phyloP scores from a whole-genome alignment of 169 alveolate species.

The Cryptosporidium ubiquitum region DNA sequence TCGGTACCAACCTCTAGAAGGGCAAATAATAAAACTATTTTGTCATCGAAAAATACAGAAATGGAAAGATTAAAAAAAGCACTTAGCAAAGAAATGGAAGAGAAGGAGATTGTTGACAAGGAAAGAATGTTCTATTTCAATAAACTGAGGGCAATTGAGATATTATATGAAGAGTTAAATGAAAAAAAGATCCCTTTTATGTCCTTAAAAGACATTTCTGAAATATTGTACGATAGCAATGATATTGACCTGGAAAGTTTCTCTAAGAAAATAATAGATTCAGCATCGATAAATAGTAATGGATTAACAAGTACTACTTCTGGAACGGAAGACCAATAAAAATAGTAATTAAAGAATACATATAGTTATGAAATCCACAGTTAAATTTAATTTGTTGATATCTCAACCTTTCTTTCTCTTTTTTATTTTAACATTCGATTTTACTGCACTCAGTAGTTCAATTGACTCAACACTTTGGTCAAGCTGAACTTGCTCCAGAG shows the following conservation, averaged over 20 bases:
- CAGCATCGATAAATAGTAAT: constrained; percentile 7
- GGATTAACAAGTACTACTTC: constrained; percentile 67
- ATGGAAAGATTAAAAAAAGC: constrained; percentile 78
- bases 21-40: constrained; percentile 74
- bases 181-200: constrained; percentile 71
- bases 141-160: constrained; percentile 90
- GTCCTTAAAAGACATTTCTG: constrained; percentile 76
- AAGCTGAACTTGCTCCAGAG: constrained; percentile 56
- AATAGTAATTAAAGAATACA: neutral
- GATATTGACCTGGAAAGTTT: constrained; percentile 59
- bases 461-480: constrained; percentile 15
- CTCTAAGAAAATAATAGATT: constrained; percentile 23
- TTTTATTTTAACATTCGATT: constrained; percentile 40
- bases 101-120: constrained; percentile 86
- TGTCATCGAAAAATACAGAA: constrained; percentile 76
- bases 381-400: neutral
- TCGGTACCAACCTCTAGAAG: constrained; percentile 74
- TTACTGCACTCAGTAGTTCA: constrained; percentile 29
- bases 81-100: constrained; percentile 82
- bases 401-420: constrained; percentile 36
- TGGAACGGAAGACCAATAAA: constrained; percentile 31
- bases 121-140: constrained; percentile 92
- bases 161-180: constrained; percentile 85
- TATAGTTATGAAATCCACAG: neutral
- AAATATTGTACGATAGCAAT: constrained; percentile 58